Evolutionary conservation across 495 filamentous ascomycete genomes (phyloP).

Genomic region (Neurospora tetraspora): DNA sequence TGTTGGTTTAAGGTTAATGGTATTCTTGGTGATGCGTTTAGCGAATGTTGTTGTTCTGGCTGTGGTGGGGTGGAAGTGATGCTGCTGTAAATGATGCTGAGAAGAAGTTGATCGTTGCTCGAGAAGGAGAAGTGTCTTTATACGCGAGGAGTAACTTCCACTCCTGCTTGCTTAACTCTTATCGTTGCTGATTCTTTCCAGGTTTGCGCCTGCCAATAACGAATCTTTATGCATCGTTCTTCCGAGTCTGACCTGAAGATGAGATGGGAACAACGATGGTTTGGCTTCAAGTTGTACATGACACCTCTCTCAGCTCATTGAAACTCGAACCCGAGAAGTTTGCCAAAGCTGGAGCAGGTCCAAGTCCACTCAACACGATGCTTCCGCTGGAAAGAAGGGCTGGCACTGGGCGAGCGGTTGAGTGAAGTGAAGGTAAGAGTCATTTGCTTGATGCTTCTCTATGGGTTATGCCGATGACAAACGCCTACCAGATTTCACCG

Average conservation of each 20-base stretch:
- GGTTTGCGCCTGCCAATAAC: not conserved
- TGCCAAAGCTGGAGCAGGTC: not conserved
- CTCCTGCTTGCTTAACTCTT: not conserved
- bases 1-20: not conserved
- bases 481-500: too few relatives aligned
- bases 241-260: not conserved
- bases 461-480: not conserved
- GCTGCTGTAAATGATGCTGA: not conserved
- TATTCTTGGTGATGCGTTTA: not conserved
- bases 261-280: not conserved
- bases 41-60: not conserved
- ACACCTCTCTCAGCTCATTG: not conserved
- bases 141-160: not conserved
- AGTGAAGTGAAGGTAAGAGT: too few relatives aligned
- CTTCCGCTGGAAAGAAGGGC: not conserved
- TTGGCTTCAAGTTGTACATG: not conserved
- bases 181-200: not conserved
- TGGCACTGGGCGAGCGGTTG: not conserved
- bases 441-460: not conserved
- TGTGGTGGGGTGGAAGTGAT: not conserved
- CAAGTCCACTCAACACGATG: not conserved
- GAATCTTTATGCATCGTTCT: not conserved
- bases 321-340: not conserved
- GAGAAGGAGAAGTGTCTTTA: not conserved
- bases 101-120: not conserved